Percentiles rank a stretch among this genome's conserved stretches.
Evolutionary conservation across 208 protist species (phyloP).

Genomic region (Entamoeba moshkovskii): DNA sequence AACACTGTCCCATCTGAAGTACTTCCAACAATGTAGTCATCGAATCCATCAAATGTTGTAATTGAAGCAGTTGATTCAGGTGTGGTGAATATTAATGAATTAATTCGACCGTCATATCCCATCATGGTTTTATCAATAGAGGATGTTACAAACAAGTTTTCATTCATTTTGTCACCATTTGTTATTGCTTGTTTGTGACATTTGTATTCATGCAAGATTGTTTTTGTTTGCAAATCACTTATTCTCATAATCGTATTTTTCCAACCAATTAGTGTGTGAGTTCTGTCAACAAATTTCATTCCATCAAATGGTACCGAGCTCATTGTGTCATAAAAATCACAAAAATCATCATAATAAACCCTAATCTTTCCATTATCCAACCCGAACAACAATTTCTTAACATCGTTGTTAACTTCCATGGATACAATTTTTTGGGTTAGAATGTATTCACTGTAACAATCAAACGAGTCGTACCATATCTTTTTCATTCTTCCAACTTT

Average conservation of each 20-base stretch:
- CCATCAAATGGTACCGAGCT: not conserved
- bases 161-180: not conserved
- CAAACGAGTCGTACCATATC: not conserved
- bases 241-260: not conserved
- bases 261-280: not conserved
- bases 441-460: not conserved
- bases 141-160: not conserved
- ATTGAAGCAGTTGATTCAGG: not conserved
- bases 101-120: not conserved
- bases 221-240: not conserved
- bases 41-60: not conserved
- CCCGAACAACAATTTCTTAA: not conserved
- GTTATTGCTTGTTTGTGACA: not conserved
- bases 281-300: not conserved
- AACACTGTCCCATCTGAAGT: not conserved
- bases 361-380: not conserved
- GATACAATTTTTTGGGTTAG: not conserved
- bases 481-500: not conserved
- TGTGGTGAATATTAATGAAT: not conserved
- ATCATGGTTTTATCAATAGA: not conserved
- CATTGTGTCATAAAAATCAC: not conserved
- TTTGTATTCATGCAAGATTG: not conserved
- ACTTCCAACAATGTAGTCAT: not conserved
- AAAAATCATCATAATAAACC: not conserved
- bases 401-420: not conserved